Evolutionary conservation across 2,329 filamentous ascomycete genomes (phyloP), one percentile per base, ranked within the genome.

Genomic region (Pyrenochaeta sp.): DNA sequence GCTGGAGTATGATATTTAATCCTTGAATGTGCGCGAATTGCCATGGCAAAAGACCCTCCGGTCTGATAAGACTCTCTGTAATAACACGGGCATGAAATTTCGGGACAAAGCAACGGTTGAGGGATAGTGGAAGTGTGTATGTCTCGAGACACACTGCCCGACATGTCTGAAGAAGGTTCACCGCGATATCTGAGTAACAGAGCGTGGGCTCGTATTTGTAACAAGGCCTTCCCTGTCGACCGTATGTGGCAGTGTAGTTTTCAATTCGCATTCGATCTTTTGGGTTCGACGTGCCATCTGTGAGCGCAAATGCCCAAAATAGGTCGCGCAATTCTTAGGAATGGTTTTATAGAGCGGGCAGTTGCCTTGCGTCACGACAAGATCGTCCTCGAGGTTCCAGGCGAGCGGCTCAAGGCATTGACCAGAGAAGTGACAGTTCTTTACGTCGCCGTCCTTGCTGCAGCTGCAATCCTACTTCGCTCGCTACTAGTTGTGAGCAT

Each of bases 111-210:
- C 48, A 50, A n/a, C 61, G 34, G 22, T 70, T 70, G 0, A 70
- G 50, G 1, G 42, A 46, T 10, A 66, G 27, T 2, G 69, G 64
- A 1, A 64, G 52, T 0, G 43, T 24, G 22, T 60, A 71, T 1
- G 69, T 66, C 25, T 72, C 69, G 1, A 67, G 36, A 40, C 71
- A 71, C 0, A 70, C 48, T 5, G 63, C 66, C 12, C 59, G 61
- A 48, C 67, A 72, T 7, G 68, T 63, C 3, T 39, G 28, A 1
- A 71, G 59, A 1, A 70, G 50, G 3, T 56, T 53, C 10, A 54
- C n/a, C 6, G 66, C 61, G 1, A 58, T 55, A 28, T 67, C 61
- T 5, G 45, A 47, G 2, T 37, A 9, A 13, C 56, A 30, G 2
- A 52, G 28, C 7, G 2, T 39, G 12, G 12, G 12, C 8, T 19